phyloP scores from a whole-genome alignment of 2,329 filamentous ascomycete genomes.

The Fusarium papillatum region DNA sequence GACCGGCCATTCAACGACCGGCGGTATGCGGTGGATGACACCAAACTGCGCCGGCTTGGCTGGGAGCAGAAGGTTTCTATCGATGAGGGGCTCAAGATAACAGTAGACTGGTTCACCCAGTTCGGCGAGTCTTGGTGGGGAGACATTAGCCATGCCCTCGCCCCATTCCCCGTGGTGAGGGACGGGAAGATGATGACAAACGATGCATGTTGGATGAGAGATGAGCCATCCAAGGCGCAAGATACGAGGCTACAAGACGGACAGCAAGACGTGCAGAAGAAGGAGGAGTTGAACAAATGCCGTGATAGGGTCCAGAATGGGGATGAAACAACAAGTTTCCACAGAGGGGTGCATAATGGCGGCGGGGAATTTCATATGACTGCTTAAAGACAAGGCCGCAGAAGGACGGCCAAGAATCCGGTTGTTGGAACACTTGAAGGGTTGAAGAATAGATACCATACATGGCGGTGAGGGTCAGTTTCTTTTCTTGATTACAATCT shows the following conservation, averaged over 20 bases:
- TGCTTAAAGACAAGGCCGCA: slow-evolving; percentile 18
- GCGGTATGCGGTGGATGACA: slow-evolving; percentile 79
- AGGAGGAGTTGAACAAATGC: slow-evolving; percentile 22
- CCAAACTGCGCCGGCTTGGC: slow-evolving; percentile 75
- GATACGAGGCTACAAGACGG: slow-evolving; percentile 33
- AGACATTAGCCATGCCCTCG: slow-evolving; percentile 77
- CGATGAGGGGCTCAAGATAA: slow-evolving; percentile 71
- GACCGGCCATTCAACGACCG: slow-evolving; percentile 86
- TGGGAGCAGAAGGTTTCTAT: slow-evolving; percentile 79
- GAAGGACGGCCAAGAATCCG: not conserved
- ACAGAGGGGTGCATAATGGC: slow-evolving; percentile 15
- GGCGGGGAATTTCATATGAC: slow-evolving; percentile 17
- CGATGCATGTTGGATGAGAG: slow-evolving; percentile 50
- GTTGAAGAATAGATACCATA: slow-evolving; percentile 35
- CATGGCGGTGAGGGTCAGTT: slow-evolving; percentile 16
- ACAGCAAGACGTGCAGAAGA: slow-evolving; percentile 24
- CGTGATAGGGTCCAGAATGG: slow-evolving; percentile 20
- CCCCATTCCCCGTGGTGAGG: slow-evolving; percentile 74
- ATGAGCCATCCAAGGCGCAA: slow-evolving; percentile 47
- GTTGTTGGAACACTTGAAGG: not conserved
- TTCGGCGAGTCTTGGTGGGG: slow-evolving; percentile 81
- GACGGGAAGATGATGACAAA: slow-evolving; percentile 69
- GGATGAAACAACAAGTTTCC: slow-evolving; percentile 14
- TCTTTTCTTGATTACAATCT: slow-evolving; percentile 7
- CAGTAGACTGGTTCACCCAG: slow-evolving; percentile 77